Evolutionary conservation across 2,329 filamentous ascomycete genomes (phyloP).

Genomic region (Botrytis cinerea): DNA sequence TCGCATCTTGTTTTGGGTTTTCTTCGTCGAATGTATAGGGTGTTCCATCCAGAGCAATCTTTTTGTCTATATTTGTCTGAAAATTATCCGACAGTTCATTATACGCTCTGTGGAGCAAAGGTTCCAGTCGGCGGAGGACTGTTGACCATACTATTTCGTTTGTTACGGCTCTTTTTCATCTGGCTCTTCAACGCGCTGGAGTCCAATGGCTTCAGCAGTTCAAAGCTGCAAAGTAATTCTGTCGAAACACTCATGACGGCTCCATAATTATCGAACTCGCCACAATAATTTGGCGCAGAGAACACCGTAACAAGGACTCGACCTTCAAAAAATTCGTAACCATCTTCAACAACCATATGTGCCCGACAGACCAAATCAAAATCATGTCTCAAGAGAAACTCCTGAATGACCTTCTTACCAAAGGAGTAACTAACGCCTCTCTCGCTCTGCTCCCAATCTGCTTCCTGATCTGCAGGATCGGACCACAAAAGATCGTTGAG

Average conservation of each 20-base stretch:
- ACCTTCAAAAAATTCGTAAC: conserved; percentile 98
- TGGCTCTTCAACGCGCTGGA: conserved; percentile 96
- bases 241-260: conserved; percentile 97
- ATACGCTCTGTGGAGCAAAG: conserved; percentile 24
- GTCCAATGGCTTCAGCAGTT: conserved; percentile 93
- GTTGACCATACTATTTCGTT: conserved; percentile 92
- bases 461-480: conserved; percentile 96
- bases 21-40: conserved; percentile 3
- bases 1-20: not conserved
- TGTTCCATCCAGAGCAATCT: not conserved
- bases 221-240: conserved; percentile 94
- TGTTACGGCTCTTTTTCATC: conserved; percentile 97
- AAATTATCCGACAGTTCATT: conserved; percentile 10
- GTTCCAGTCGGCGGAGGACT: conserved; percentile 66
- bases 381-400: conserved; percentile 91
- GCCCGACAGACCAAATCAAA: conserved; percentile 96
- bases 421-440: conserved; percentile 98
- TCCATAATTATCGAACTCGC: conserved; percentile 99
- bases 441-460: conserved; percentile 97
- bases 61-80: not conserved
- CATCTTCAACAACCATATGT: conserved; percentile 99
- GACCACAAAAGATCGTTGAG: conserved; percentile 97
- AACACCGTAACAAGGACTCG: conserved; percentile 95
- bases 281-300: conserved; percentile 98
- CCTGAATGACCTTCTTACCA: conserved; percentile 95